These are phyloP conservation scores for Podaxis sp. DNA, from an alignment of 768 basidiomycete species.

Conservation along the genomic window DNA sequence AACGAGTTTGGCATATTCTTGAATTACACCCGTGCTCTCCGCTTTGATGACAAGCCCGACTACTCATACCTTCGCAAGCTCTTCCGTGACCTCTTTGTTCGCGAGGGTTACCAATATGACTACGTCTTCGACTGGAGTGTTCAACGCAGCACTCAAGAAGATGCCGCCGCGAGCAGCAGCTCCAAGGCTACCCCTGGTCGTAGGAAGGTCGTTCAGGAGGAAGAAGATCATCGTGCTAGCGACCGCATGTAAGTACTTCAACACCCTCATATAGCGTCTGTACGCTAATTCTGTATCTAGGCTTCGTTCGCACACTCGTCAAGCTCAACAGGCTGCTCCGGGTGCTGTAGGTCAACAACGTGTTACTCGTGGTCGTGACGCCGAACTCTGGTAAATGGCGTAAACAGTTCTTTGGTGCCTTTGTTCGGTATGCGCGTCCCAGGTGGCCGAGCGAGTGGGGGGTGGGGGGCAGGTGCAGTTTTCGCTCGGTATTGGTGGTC, in stretches of 20 bases:
- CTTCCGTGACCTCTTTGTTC: constrained; percentile 96
- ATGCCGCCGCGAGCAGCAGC: constrained; percentile 54
- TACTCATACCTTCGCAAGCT: constrained; percentile 99
- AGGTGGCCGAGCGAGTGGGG: constrained; percentile 46
- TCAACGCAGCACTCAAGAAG: constrained; percentile 70
- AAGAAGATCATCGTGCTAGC: constrained; percentile 78
- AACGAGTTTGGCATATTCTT: constrained; percentile 99
- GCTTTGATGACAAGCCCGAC: constrained; percentile 99
- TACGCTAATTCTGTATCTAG: constrained; percentile 35
- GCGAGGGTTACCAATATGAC: constrained; percentile 98
- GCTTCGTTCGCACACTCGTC: constrained; percentile 87
- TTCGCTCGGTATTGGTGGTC: constrained; percentile 39
- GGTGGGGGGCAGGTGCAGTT: constrained; percentile 44
- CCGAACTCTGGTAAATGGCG: constrained; percentile 54
- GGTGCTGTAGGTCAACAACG: constrained; percentile 48
- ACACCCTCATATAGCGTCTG: constrained; percentile 16
- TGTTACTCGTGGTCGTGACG: constrained; percentile 42
- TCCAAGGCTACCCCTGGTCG: constrained; percentile 64
- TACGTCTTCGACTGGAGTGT: constrained; percentile 99
- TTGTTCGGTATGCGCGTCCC: constrained; percentile 39
- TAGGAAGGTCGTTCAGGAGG: constrained; percentile 82
- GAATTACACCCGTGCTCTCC: constrained; percentile 97
- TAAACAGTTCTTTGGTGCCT: constrained; percentile 21
- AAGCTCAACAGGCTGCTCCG: constrained; percentile 64
- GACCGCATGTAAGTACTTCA: constrained; percentile 72